Percentiles rank a stretch among this genome's conserved stretches.
Evolutionary conservation across 75 land plant species (phyloP).

Genomic region (Gnetum montanum): DNA sequence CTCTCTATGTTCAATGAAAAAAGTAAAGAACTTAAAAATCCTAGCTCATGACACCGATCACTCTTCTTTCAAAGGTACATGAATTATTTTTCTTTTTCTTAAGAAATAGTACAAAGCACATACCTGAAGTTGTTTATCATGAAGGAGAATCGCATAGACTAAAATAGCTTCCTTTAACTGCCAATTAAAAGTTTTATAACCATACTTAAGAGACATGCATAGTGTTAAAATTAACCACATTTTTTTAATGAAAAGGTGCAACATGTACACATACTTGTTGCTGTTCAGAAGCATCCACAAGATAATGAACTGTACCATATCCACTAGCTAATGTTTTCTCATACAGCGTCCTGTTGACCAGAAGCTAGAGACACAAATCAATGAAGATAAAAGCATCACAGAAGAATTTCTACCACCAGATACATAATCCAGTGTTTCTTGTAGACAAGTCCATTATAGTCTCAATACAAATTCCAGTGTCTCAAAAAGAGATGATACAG

Average conservation of each 20-base stretch:
- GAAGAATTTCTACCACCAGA: background rate
- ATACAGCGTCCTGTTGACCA: slow-evolving; percentile 89
- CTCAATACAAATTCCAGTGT: background rate
- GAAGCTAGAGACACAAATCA: slow-evolving; percentile 29
- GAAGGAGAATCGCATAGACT: slow-evolving; percentile 63
- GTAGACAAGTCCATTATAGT: too few species aligned
- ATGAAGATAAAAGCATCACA: too few species aligned
- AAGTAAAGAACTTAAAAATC: too few species aligned
- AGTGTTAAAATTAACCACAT: too few species aligned
- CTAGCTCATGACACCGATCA: too few species aligned
- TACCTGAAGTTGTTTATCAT: slow-evolving; percentile 32
- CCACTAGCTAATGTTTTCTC: slow-evolving; percentile 98
- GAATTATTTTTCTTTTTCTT: too few species aligned
- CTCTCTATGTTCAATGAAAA: too few species aligned
- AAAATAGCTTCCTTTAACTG: slow-evolving; percentile 87
- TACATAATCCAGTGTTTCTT: background rate
- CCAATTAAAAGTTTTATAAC: slow-evolving; percentile 1
- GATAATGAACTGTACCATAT: slow-evolving; percentile 89
- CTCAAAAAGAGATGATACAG: background rate
- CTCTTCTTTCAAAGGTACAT: too few species aligned
- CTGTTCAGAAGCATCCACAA: slow-evolving; percentile 94
- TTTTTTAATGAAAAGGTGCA: background rate
- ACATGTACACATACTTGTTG: slow-evolving; percentile 53
- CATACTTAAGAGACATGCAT: slow-evolving; percentile 1
- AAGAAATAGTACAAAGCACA: background rate